Evolutionary conservation across 345 rosid genomes (phyloP), one percentile per base, ranked within the genome.

Genomic region (Mercurialis annua): DNA sequence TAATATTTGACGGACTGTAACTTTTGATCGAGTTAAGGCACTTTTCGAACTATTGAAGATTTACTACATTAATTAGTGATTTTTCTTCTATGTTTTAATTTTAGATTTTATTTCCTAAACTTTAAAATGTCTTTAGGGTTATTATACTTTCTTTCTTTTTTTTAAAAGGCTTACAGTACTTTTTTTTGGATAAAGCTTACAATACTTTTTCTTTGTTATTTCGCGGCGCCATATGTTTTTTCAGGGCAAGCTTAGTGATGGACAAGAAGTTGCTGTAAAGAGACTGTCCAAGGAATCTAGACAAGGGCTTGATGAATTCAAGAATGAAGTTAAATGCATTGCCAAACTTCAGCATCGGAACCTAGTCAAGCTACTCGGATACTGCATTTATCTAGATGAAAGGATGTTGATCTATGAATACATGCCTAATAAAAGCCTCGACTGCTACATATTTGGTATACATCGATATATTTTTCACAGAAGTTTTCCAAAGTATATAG

Each of bases 331-430:
- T 8, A 49, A 17, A 51, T 36, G 44, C 36, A 70, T 70, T 4
- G 66, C 66, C 1, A 62, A 70, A 62, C 73, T 70, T 50, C 67
- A 70, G 60, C 73, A 70, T 34, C 36, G 73, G 8, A 70, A 70
- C 31, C 73, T 70, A 14, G 73, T 70, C 14, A 70, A 52, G 30
- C 73, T 69, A 18, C 73, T 69, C 2, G 73, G 73, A 20, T 69
- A 57, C 51, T 69, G 66, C 67, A 51, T 69, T 40, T 20, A 51
- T 23, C 23, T 5, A 29, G 73, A 70, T 23, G 73, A 70, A 9
- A 70, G 36, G 33, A 61, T 70, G 40, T 4, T 70, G 4, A 61
- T 61, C n/a, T 70, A 70, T 51, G 66, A 69, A 61, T 69, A 49
- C 43, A 60, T 69, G 66, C 66, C 73, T 15, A 69, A 61, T 38